Evolutionary conservation across 148 eudicot genomes (phyloP).

Genomic region (Cornus suecica): DNA sequence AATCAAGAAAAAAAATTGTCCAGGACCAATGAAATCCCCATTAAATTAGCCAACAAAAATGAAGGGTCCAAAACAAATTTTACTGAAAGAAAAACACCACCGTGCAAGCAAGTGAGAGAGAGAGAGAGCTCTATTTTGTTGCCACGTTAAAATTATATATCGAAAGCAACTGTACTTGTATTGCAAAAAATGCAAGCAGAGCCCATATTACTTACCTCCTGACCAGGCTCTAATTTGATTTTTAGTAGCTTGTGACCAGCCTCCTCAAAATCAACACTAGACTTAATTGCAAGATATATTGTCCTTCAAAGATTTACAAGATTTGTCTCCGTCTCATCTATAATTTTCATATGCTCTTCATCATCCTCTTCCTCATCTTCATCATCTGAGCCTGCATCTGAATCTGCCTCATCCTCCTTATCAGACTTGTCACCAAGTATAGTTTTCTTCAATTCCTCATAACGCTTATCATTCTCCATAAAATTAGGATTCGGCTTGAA

Average conservation of each 20-base stretch:
- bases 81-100: neutral
- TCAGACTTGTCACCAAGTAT: constrained; percentile 90
- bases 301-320: constrained; percentile 91
- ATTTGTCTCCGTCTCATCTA: constrained; percentile 91
- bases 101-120: neutral
- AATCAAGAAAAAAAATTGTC: too few relatives aligned
- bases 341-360: constrained; percentile 73
- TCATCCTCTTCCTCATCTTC: constrained; percentile 75
- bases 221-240: constrained; percentile 96
- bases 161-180: neutral
- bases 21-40: too few relatives aligned
- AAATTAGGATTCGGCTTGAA: constrained; percentile 82
- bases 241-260: constrained; percentile 94
- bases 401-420: constrained; percentile 69
- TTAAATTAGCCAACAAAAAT: too few relatives aligned
- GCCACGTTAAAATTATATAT: neutral
- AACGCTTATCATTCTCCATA: constrained; percentile 65
- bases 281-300: constrained; percentile 91
- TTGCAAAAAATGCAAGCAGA: constrained; percentile 2
- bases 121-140: neutral
- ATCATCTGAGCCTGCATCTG: constrained; percentile 67
- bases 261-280: constrained; percentile 98
- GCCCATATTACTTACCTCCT: constrained; percentile 55
- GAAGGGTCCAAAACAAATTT: too few relatives aligned
- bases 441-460: constrained; percentile 80